Conservation (phyloP, 805 yeast genomes). For the Brettanomyces custersianus region DNA sequence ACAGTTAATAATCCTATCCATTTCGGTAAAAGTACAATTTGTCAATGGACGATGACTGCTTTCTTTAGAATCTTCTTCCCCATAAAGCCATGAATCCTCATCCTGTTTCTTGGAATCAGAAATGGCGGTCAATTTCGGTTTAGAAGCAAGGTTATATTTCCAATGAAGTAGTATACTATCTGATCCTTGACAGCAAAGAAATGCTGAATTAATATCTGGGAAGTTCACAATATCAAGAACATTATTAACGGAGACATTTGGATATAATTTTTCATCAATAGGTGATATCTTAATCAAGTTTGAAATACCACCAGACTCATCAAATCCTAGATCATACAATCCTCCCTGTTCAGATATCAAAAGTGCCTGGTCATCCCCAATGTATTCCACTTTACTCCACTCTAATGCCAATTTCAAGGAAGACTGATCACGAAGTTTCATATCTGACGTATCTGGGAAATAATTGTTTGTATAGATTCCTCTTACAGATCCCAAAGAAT, state of each 20-base stretch:
- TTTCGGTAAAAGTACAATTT: conserved; percentile 30
- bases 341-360: conserved; percentile 36
- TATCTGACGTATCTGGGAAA: conserved; percentile 31
- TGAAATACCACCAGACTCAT: conserved; percentile 28
- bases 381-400: conserved; percentile 31
- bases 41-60: conserved; percentile 8
- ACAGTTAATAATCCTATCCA: conserved; percentile 49
- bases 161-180: conserved; percentile 45
- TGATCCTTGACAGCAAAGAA: conserved; percentile 54
- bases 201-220: conserved; percentile 33
- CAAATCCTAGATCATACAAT: conserved; percentile 26
- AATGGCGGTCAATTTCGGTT: conserved; percentile 2
- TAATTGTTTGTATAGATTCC: conserved; percentile 57
- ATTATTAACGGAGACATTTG: conserved; percentile 18
- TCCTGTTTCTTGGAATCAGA: conserved; percentile 24
- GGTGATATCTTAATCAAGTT: conserved; percentile 19
- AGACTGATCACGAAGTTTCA: conserved; percentile 38
- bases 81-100: conserved; percentile 35
- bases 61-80: conserved; percentile 22
- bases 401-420: conserved; percentile 47
- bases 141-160: conserved; percentile 15
- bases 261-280: conserved; percentile 14
- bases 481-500: conserved; percentile 60
- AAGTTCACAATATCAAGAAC: conserved; percentile 35
- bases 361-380: conserved; percentile 28